Evolutionary conservation across 2,329 filamentous ascomycete species (phyloP).

Genomic region (Coleophoma cylindrospora): DNA sequence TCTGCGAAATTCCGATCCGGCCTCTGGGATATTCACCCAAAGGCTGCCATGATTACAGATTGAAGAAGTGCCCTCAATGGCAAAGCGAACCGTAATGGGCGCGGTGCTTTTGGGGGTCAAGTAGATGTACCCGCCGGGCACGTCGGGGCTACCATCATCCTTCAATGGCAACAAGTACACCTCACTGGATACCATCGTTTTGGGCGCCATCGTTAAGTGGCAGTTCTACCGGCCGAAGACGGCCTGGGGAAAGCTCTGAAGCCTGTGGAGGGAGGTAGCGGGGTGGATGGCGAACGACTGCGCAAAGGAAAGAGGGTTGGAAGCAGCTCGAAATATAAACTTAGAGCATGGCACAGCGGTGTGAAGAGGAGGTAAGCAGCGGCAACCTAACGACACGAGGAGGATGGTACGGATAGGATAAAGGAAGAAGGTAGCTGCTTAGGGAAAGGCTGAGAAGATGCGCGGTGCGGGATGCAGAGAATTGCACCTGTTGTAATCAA

Average conservation of each 20-base stretch:
- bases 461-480: no score
- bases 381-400: background rate
- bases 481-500: background rate
- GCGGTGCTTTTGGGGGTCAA: slow-evolving; percentile 68
- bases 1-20: slow-evolving; percentile 71
- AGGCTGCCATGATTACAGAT: slow-evolving; percentile 92
- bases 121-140: slow-evolving; percentile 88
- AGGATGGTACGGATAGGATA: background rate
- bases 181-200: slow-evolving; percentile 60
- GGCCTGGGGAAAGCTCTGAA: no score
- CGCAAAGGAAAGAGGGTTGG: background rate
- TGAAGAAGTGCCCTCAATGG: slow-evolving; percentile 90
- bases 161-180: slow-evolving; percentile 88
- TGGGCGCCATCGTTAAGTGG: slow-evolving; percentile 43
- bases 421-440: background rate
- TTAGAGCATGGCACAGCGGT: background rate
- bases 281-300: background rate
- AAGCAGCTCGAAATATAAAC: background rate
- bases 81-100: slow-evolving; percentile 80
- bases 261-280: no score
- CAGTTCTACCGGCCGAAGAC: background rate
- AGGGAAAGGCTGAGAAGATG: background rate
- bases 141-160: slow-evolving; percentile 86
- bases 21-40: slow-evolving; percentile 90
- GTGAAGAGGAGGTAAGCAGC: background rate